A percentile compares a stretch with the other conserved stretches of the same genome.
These are phyloP conservation scores for Nakaseomyces glabratus DNA, from an alignment of 1,139 yeast genomes.

Conservation along the genomic window DNA sequence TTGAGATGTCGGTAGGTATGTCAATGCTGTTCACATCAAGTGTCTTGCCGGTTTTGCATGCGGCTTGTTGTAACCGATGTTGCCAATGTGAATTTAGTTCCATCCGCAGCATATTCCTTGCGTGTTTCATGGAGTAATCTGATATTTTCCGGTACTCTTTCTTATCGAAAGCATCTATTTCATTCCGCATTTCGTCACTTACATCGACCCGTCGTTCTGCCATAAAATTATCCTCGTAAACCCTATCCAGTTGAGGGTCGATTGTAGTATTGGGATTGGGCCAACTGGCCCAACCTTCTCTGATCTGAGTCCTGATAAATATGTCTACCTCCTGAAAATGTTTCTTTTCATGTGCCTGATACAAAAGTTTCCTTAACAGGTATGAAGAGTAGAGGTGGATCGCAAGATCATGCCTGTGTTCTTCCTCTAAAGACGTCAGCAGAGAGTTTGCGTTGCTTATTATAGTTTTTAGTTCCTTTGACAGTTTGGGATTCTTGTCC, in stretches of 20 bases:
- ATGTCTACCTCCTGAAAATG: conserved; percentile 20
- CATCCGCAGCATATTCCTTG: conserved; percentile 19
- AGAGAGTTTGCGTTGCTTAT: conserved; percentile 23
- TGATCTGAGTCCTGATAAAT: conserved; percentile 23
- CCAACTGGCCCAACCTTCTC: conserved; percentile 30
- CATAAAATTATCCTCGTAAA: conserved; percentile 22
- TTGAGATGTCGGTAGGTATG: conserved; percentile 18
- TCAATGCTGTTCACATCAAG: conserved; percentile 23
- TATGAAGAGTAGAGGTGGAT: conserved; percentile 28
- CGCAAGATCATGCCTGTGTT: conserved; percentile 26
- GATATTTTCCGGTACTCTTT: conserved; percentile 22
- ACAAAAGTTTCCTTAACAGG: conserved; percentile 23
- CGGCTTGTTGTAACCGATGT: conserved; percentile 15
- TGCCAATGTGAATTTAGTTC: conserved; percentile 29
- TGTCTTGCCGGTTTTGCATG: conserved; percentile 11
- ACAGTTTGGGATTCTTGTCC: conserved; percentile 1
- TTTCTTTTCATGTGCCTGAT: conserved; percentile 24
- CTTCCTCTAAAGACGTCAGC: conserved; percentile 23
- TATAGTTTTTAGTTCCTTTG: conserved; percentile 11
- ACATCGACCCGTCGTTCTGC: conserved; percentile 1
- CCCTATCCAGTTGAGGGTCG: conserved; percentile 21
- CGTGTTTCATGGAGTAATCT: conserved; percentile 19
- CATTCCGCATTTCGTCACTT: background rate
- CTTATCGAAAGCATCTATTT: conserved; percentile 1
- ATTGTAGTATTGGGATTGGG: conserved; percentile 25